These are phyloP conservation scores for Colletotrichum sp. DNA, from an alignment of 2,329 filamentous ascomycete species.

Conservation along the genomic window DNA sequence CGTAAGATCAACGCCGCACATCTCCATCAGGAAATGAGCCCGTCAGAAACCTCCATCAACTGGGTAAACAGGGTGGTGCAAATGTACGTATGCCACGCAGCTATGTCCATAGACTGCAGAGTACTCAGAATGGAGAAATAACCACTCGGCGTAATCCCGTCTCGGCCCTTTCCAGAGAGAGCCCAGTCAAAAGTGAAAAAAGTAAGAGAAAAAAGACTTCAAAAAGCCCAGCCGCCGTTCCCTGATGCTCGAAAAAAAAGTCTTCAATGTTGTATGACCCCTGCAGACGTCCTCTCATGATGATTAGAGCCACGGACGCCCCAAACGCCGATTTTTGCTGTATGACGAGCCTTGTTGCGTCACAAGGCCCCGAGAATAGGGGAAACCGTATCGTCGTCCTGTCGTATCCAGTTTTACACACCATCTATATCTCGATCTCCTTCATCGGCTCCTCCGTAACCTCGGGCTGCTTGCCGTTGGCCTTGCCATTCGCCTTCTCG, in stretches of 20 bases:
- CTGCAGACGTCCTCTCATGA: conserved; percentile 19
- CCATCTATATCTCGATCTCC: conserved; percentile 63
- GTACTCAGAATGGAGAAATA: conserved; percentile 2
- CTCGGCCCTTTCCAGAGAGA: conserved; percentile 21
- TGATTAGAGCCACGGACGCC: conserved; percentile 23
- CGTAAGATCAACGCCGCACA: not conserved
- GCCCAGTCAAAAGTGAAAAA: conserved; percentile 6
- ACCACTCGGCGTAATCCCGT: conserved; percentile 16
- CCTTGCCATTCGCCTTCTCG: conserved; percentile 43
- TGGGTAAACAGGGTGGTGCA: conserved; percentile 6
- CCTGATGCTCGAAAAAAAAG: conserved; percentile 18
- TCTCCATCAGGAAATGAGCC: not conserved
- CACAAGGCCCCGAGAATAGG: conserved; percentile 18
- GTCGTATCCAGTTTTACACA: conserved; percentile 26
- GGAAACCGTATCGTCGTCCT: conserved; percentile 28
- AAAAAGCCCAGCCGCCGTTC: conserved; percentile 17
- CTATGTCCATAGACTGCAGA: conserved; percentile 22
- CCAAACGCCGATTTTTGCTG: conserved; percentile 24
- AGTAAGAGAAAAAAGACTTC: not conserved
- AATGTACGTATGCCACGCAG: conserved; percentile 22
- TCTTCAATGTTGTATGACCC: conserved; percentile 21
- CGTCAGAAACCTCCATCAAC: not conserved
- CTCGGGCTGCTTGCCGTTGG: conserved; percentile 45
- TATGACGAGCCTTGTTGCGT: conserved; percentile 18
- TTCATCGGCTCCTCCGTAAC: conserved; percentile 60